Percentiles rank a stretch among this genome's conserved stretches.
These are phyloP conservation scores for Monosporascus sp. DNA, from an alignment of 2,329 filamentous ascomycete species.

Conservation along the genomic window DNA sequence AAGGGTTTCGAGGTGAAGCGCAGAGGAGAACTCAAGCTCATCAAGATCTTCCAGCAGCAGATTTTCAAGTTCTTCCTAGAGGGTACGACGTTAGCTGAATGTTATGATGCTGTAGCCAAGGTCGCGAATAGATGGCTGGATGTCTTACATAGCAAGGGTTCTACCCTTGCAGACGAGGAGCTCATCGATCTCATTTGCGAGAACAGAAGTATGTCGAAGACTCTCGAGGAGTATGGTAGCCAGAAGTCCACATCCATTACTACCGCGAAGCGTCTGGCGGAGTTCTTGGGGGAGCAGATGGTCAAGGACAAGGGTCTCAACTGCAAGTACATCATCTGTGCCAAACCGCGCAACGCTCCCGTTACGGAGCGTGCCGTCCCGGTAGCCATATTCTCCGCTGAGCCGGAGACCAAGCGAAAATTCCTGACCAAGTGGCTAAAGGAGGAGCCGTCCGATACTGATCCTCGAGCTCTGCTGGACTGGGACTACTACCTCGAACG, in stretches of 20 bases:
- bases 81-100: constrained; percentile 79
- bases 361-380: constrained; percentile 93
- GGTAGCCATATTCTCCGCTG: constrained; percentile 94
- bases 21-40: constrained; percentile 94
- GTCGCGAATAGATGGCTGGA: constrained; percentile 97
- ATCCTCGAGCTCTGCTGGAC: constrained; percentile 83
- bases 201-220: constrained; percentile 97
- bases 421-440: constrained; percentile 95
- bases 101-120: constrained; percentile 85
- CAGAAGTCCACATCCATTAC: constrained; percentile 99
- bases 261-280: constrained; percentile 87
- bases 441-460: constrained; percentile 86
- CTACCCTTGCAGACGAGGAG: constrained; percentile 90
- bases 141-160: constrained; percentile 81
- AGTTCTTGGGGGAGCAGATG: constrained; percentile 98
- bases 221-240: constrained; percentile 86
- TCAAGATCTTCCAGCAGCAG: constrained; percentile 99
- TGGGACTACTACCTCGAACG: constrained; percentile 98
- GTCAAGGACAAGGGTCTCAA: constrained; percentile 98
- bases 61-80: constrained; percentile 99
- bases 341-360: constrained; percentile 77
- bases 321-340: constrained; percentile 98
- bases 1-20: constrained; percentile 98
- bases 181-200: constrained; percentile 99
- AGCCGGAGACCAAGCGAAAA: constrained; percentile 77